Evolutionary conservation across 2,329 filamentous ascomycete genomes (phyloP), one percentile per base, ranked within the genome.

Genomic region (Huntiella abstrusa): DNA sequence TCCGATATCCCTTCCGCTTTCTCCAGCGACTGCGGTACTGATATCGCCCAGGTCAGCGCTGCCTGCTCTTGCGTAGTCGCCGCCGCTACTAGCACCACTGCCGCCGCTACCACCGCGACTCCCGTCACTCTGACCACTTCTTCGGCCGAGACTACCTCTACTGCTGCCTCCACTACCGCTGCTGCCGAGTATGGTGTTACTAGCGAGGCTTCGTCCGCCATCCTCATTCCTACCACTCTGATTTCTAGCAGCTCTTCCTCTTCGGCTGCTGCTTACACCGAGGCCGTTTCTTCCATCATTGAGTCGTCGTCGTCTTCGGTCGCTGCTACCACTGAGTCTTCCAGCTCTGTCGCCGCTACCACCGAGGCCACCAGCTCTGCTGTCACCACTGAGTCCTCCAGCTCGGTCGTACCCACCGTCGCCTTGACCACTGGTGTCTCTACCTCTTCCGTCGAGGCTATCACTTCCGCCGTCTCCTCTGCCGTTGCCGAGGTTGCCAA

Each of bases 51-150:
- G 59, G 70, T 79, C 49, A 57, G 59, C 64, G 74, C 73, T 58
- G 75, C 77, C 61, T 69, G 82, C 62, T 76, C 83, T 67, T 81
- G 80, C 61, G 75, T 96, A 52, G 43, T 41, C 19, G 15, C 46
- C 6, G 13, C 40, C 5, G 46, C 34, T 3, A 42, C 44, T 17
- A 12, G 34, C 6, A 34, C 28, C 5, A 15, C 40, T n/a, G 33
- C 41, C 5, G 19, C 41, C 16, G 43, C 46, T n/a, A 11, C 35
- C 11, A 11, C 40, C 40, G 35, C 17, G 8, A 17, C 46, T 8
- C 46, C 16, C 6, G 33, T 36, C 16, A n/a, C 28, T n/a, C 28
- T 28, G 16, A 15, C 33, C 19, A 41, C 39, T 12, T 22, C 39
- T 19, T 8, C 8, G 19, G 16, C 46, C 12, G 22, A 17, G n/a